These are phyloP conservation scores for Jatropha podagrica DNA, from an alignment of 441 rosid genomes.

Conservation along the genomic window DNA sequence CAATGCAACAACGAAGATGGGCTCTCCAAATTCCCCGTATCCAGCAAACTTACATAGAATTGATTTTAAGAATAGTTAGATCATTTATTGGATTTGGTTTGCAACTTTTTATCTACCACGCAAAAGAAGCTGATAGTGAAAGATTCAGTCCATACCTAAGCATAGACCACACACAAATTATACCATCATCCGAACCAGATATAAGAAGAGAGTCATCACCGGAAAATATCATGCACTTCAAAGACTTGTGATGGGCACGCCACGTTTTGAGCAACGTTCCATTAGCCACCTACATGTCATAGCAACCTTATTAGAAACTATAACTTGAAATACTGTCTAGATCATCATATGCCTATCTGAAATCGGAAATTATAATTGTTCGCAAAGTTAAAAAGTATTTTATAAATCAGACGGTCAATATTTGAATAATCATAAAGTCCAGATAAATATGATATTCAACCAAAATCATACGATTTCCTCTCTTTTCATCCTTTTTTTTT, in stretches of 20 bases:
- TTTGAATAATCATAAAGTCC: not conserved
- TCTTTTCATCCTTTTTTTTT: not conserved
- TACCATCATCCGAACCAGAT: slow-evolving; percentile 50
- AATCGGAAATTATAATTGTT: not conserved
- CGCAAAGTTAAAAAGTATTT: not conserved
- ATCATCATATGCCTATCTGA: not conserved
- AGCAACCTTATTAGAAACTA: slow-evolving; percentile 14
- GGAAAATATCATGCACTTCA: slow-evolving; percentile 48
- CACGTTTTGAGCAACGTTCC: slow-evolving; percentile 54
- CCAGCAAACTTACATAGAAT: slow-evolving; percentile 37
- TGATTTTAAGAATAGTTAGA: slow-evolving; percentile 19
- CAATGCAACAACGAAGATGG: slow-evolving; percentile 32
- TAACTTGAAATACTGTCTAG: not conserved
- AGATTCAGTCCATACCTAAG: slow-evolving; percentile 35
- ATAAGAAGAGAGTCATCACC: slow-evolving; percentile 48
- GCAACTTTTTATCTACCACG: not conserved
- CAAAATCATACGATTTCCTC: not conserved
- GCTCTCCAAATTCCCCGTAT: slow-evolving; percentile 35
- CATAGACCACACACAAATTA: slow-evolving; percentile 47
- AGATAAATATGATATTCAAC: not conserved
- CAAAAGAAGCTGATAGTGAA: not conserved
- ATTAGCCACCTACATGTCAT: slow-evolving; percentile 35
- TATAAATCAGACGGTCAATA: not conserved
- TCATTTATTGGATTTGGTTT: slow-evolving; percentile 8
- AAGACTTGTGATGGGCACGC: slow-evolving; percentile 43